These are phyloP conservation scores for Colletotrichum costaricense DNA, from an alignment of 2,329 filamentous ascomycete genomes.

Conservation along the genomic window DNA sequence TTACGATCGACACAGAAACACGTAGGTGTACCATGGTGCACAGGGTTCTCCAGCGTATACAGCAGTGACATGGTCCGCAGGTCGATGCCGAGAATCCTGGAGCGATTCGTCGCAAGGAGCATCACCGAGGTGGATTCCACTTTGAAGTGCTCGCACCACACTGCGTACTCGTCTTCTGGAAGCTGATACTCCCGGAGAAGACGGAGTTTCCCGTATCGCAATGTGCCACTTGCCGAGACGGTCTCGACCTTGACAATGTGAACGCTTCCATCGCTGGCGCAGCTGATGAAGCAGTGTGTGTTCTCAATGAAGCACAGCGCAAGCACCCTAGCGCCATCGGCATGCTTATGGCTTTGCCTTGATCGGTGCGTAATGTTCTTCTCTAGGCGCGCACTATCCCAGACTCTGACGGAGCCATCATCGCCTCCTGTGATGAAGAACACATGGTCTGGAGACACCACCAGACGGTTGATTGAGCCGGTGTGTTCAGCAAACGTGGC, in stretches of 20 bases:
- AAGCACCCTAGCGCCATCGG: constrained; percentile 76
- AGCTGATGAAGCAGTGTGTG: constrained; percentile 93
- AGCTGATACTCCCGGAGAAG: constrained; percentile 86
- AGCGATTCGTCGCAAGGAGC: constrained; percentile 86
- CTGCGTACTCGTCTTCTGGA: constrained; percentile 77
- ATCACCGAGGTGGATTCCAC: constrained; percentile 85
- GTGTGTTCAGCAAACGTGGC: constrained; percentile 91
- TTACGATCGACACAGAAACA: constrained; percentile 90
- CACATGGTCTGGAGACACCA: constrained; percentile 86
- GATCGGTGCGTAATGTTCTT: constrained; percentile 91
- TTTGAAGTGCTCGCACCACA: constrained; percentile 94
- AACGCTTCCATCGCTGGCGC: constrained; percentile 88
- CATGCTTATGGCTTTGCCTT: constrained; percentile 85
- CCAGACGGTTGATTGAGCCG: constrained; percentile 82
- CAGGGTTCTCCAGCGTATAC: constrained; percentile 85
- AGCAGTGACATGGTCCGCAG: constrained; percentile 86
- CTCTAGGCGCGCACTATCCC: constrained; percentile 91
- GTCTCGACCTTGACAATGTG: constrained; percentile 86
- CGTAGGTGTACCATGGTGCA: constrained; percentile 91
- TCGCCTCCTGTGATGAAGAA: constrained; percentile 97
- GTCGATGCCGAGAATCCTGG: constrained; percentile 85
- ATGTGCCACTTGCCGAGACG: constrained; percentile 57
- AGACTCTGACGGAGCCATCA: constrained; percentile 90
- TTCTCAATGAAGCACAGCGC: constrained; percentile 92
- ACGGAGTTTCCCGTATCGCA: constrained; percentile 82